These are phyloP conservation scores for Nelumbo lutea DNA, from an alignment of 164 flowering plant species.

Conservation along the genomic window DNA sequence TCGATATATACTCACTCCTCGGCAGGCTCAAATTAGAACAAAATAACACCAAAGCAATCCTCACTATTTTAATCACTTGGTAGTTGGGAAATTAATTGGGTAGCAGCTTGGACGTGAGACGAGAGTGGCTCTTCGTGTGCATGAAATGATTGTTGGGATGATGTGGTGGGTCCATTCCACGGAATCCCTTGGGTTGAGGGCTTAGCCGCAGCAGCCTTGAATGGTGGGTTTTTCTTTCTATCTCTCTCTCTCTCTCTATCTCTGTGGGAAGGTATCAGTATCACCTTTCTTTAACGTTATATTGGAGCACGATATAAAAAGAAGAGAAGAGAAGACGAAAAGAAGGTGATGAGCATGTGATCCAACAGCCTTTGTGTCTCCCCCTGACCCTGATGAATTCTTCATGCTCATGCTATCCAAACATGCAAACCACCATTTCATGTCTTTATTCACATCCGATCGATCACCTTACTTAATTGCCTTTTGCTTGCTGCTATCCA, in stretches of 20 bases:
- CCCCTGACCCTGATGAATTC: conserved; percentile 11
- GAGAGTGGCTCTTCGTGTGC: conserved; percentile 34
- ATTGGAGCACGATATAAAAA: conserved; percentile 50
- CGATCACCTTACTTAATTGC: not conserved
- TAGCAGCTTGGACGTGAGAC: conserved; percentile 23
- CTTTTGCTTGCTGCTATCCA: too few species aligned
- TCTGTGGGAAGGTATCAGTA: too few species aligned
- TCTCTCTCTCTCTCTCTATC: not conserved
- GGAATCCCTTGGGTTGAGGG: conserved; percentile 57
- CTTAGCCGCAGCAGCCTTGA: conserved; percentile 32
- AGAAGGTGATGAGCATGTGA: conserved; percentile 76
- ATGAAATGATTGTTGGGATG: conserved; percentile 46
- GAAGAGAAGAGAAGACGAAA: conserved; percentile 34
- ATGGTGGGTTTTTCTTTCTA: conserved; percentile 23
- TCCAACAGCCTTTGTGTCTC: conserved; percentile 79
- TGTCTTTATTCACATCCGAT: conserved; percentile 29
- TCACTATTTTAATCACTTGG: not conserved
- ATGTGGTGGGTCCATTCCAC: conserved; percentile 26
- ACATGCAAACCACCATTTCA: conserved; percentile 16
- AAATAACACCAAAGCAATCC: too few species aligned
- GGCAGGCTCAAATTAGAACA: too few species aligned
- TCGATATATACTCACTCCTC: too few species aligned
- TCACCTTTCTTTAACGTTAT: conserved; percentile 25
- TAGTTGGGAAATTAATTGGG: conserved; percentile 18
- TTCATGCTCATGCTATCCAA: conserved; percentile 11